Base-by-base conservation (phyloP, 352 stramenopile genomes). In the Pythium folliculosum region DNA sequence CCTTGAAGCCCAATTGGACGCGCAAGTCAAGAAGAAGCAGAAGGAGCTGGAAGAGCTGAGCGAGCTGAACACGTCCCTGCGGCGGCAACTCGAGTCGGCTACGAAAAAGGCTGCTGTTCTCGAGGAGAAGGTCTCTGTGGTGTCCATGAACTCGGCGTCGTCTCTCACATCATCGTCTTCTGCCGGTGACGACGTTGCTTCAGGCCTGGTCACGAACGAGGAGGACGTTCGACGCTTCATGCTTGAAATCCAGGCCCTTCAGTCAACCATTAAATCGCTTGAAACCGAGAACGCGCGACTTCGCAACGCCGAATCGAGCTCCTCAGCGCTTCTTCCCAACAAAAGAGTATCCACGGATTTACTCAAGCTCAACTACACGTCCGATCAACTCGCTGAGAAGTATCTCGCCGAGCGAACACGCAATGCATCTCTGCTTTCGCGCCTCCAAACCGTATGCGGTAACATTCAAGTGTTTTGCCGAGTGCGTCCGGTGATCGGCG, bases 401-500 rank as follows among this genome's bases (percentile, higher is more conserved):
- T 94, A 97, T 43, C 52, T 98, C 19, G 73, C 89, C 3, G 92
- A 98, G 71, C 80, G 85, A 44, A 88, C 80, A 1, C 82, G 87
- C 8, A 95, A 94, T 38, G 87, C 87, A 16, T 78, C 81, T n/a
- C 68, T 95, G 25, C 69, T 94, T 17, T 95, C 86, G 6, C 82
- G 84, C 14, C 68, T 95, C 14, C 88, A 95, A 67, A 94, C 86
- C 23, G 79, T 98, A 0, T 95, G 90, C 58, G 94, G 94, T 44
- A 98, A 98, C 55, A 98, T 98, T 57, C 91, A 97, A 72, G 94
- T 98, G 6, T 96, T 98, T 60, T 97, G 91, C 65, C 88, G 94
- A 48, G 89, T 97, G 19, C 89, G 94, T 6, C 94, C 94, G 5
- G 70, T 97, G 43, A 89, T 94, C 44, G 77, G 78, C 12, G 81